Evolutionary conservation across 1,284 basidiomycete genomes (phyloP).

Genomic region (Pseudozyma pruni): DNA sequence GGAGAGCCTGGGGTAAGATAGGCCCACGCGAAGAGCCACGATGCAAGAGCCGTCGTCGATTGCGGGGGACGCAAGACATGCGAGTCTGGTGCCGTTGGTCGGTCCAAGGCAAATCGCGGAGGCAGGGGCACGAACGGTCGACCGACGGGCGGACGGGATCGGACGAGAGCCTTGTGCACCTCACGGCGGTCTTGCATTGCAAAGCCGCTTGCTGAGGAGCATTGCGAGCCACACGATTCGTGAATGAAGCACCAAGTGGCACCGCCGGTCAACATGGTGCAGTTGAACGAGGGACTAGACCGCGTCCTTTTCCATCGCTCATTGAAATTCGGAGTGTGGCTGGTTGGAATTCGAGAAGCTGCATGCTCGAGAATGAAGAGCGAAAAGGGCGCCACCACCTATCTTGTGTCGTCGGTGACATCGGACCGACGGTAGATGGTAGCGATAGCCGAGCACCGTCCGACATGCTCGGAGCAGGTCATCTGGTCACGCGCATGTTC

Average conservation of each 20-base stretch:
- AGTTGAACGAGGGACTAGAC: not conserved
- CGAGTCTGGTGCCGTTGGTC: not conserved
- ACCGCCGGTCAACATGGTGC: not conserved
- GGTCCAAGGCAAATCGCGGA: no score
- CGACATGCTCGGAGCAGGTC: slow-evolving; percentile 8
- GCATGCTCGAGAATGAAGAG: not conserved
- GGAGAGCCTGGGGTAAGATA: not conserved
- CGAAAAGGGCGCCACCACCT: not conserved
- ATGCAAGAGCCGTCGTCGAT: no score
- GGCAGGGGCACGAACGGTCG: not conserved
- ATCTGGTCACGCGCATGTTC: not conserved
- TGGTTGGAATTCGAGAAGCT: no score
- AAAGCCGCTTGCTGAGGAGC: no score
- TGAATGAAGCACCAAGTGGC: no score
- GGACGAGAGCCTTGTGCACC: no score
- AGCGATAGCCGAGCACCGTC: slow-evolving; percentile 20
- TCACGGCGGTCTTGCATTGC: not conserved
- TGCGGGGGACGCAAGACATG: not conserved
- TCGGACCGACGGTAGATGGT: slow-evolving; percentile 14
- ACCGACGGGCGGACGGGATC: slow-evolving; percentile 11
- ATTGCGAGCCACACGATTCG: no score
- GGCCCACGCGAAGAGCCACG: slow-evolving; percentile 1
- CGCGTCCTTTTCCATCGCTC: no score
- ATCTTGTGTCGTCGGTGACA: slow-evolving; percentile 5
- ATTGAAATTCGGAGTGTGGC: not conserved